phyloP scores from a whole-genome alignment of 768 basidiomycete genomes.

The Scleroderma citrinum region DNA sequence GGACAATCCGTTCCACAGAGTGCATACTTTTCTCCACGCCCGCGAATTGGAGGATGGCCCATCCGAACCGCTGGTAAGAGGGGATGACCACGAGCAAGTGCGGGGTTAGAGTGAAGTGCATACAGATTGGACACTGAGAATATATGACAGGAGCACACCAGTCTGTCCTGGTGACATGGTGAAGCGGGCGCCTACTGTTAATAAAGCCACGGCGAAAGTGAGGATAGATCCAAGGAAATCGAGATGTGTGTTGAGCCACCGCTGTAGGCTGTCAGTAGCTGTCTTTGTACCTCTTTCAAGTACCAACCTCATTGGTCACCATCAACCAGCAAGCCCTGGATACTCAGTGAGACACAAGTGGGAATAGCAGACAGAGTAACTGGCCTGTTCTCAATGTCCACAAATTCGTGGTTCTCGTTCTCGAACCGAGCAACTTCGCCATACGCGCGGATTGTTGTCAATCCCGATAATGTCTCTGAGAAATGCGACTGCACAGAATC shows the following conservation, averaged over 20 bases:
- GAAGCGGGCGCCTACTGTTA: conserved; percentile 70
- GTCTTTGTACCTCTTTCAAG: conserved; percentile 34
- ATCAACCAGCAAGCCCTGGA: conserved; percentile 78
- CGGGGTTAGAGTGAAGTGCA: conserved; percentile 7
- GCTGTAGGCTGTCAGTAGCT: conserved; percentile 27
- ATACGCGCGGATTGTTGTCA: conserved; percentile 86
- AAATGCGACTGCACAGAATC: conserved; percentile 91
- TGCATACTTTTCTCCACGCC: conserved; percentile 96
- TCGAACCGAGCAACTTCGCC: conserved; percentile 73
- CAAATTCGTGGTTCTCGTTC: conserved; percentile 60
- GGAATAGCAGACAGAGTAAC: conserved; percentile 8
- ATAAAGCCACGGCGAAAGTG: conserved; percentile 73
- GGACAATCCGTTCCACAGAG: conserved; percentile 76
- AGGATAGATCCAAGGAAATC: conserved; percentile 78
- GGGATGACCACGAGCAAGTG: not conserved
- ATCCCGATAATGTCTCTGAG: conserved; percentile 82
- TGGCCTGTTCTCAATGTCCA: conserved; percentile 80
- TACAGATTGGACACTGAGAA: conserved; percentile 72
- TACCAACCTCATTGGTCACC: conserved; percentile 65
- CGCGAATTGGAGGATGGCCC: conserved; percentile 70
- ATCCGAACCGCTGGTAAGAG: conserved; percentile 49
- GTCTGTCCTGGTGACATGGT: conserved; percentile 74
- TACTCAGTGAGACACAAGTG: conserved; percentile 1
- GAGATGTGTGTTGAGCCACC: conserved; percentile 87
- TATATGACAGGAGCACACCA: conserved; percentile 83